Percentiles rank a stretch among this genome's conserved stretches.
Conservation (phyloP, 768 basidiomycete genomes). For the Tylopilus cervinicoccineus region DNA sequence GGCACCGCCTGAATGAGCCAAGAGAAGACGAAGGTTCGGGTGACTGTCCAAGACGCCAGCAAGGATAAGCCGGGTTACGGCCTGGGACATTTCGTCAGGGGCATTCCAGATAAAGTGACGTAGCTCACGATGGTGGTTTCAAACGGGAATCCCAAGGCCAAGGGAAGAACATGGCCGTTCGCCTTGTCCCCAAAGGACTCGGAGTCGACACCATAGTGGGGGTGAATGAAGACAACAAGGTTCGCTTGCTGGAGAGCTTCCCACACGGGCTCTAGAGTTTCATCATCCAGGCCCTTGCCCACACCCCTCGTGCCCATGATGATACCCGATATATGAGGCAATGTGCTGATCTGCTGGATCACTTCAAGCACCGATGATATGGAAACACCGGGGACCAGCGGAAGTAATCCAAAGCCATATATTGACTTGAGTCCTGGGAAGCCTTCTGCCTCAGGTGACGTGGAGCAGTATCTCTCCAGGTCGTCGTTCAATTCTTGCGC, state of each 20-base stretch:
- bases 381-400: slow-evolving; percentile 66
- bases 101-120: not conserved
- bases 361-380: slow-evolving; percentile 55
- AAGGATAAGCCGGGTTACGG: slow-evolving; percentile 76
- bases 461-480: slow-evolving; percentile 74
- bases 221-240: slow-evolving; percentile 80
- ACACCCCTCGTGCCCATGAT: slow-evolving; percentile 81
- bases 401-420: slow-evolving; percentile 82
- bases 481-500: slow-evolving; percentile 73
- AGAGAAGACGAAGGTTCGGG: slow-evolving; percentile 68
- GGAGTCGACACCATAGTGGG: slow-evolving; percentile 80
- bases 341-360: slow-evolving; percentile 58
- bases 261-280: slow-evolving; percentile 76
- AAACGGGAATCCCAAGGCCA: slow-evolving; percentile 86
- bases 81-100: slow-evolving; percentile 33
- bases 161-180: slow-evolving; percentile 85
- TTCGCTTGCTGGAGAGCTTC: slow-evolving; percentile 64
- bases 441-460: slow-evolving; percentile 41
- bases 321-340: slow-evolving; percentile 68
- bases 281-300: slow-evolving; percentile 80
- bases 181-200: slow-evolving; percentile 70
- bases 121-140: slow-evolving; percentile 79
- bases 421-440: slow-evolving; percentile 52
- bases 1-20: slow-evolving; percentile 86
- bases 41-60: slow-evolving; percentile 78